phyloP scores from a whole-genome alignment of 192 early-diverging fungal genomes.

The Entrophospora sp. region DNA sequence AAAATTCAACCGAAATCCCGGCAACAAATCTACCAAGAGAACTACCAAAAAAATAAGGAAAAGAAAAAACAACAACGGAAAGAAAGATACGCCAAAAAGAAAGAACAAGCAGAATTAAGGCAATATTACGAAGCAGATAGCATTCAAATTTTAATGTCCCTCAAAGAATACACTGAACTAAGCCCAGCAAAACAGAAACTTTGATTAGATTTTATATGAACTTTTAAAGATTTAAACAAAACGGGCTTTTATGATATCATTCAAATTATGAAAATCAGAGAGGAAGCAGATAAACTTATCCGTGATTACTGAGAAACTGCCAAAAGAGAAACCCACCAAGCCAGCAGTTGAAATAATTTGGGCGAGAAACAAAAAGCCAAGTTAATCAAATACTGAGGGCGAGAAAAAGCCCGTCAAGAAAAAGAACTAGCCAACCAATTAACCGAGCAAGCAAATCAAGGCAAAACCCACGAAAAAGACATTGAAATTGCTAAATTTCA shows the following conservation, averaged over 20 bases:
- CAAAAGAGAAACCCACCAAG: not conserved
- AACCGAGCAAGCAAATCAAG: not conserved
- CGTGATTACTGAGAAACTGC: not conserved
- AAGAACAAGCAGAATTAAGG: not conserved
- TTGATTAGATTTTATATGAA: not conserved
- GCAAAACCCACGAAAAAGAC: not conserved
- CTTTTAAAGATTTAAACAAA: not conserved
- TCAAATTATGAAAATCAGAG: not conserved
- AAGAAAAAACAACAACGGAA: too few species aligned
- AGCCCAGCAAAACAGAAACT: not conserved
- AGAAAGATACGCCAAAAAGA: too few species aligned
- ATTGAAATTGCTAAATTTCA: not conserved
- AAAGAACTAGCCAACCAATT: not conserved
- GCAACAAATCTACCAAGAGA: too few species aligned
- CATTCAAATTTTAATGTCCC: not conserved
- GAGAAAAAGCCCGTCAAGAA: not conserved
- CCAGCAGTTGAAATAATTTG: not conserved
- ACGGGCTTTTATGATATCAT: not conserved
- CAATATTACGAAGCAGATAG: not conserved
- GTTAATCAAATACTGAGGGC: constrained; percentile 1
- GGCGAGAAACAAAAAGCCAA: not conserved
- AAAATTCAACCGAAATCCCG: too few species aligned
- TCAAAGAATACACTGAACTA: not conserved
- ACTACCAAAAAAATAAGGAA: too few species aligned
- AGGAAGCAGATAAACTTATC: not conserved